Base-by-base conservation (phyloP, 139 green algal species). In the Nannochloris sp. region DNA sequence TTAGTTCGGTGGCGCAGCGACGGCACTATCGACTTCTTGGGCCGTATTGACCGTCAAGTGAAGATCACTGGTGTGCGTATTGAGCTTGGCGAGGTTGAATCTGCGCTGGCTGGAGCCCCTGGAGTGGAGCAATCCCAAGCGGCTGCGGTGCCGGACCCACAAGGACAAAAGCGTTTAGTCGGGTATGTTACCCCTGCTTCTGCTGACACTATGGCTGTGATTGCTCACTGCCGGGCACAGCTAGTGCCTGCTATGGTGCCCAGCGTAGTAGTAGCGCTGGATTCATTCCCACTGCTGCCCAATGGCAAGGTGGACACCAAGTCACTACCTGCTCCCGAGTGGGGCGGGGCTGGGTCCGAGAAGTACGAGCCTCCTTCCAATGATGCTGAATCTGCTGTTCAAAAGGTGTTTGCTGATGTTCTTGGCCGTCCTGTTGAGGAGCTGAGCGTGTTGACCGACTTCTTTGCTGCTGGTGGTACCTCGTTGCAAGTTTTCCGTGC, bases 41-140 rank as follows among this genome's bases (percentile, higher is more conserved):
- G 81, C 9, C 64, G 80, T 32, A 65, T 81, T 14, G 80, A 78
- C 56, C 24, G 37, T 29, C 71, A 83, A 67, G 68, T 87, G 37
- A 85, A 87, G 68, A 64, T 87, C 27, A 69, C 71, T 33, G 81
- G 81, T 14, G 68, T 84, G 47, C 55, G 77, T 19, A 81, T 87
- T 34, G 81, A 87, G 66, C 54, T 87, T 60, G 68, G 68, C 12
- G 81, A 87, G 72, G 54, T 85, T n/a, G 81, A 87, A 44, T 45
- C 68, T 9, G 62, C 51, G 19, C 33, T 80, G 54, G 42, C 33
- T 7, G 54, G n/a, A 32, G 46, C 44, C 27, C 36, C 32, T 42
- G 34, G 61, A 44, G 39, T 58, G 56, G 24, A 19, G 46, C 56
- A 55, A 34, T 24, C 10, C n/a, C 46, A 51, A 12, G 64, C 48